Evolutionary conservation across 257 asterid species (phyloP).

Genomic region (Gentiana dahurica): DNA sequence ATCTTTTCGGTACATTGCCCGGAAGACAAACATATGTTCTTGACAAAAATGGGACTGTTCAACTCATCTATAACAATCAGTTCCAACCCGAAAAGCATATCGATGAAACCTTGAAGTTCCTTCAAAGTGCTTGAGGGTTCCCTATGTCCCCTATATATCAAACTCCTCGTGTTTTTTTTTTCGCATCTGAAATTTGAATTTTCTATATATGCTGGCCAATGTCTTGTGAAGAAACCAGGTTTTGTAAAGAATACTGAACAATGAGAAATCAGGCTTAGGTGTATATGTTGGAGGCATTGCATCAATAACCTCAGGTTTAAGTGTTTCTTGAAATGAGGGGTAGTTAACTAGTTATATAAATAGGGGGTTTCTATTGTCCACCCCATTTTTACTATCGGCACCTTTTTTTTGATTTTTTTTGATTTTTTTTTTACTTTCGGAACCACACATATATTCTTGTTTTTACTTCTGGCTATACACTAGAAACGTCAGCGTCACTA

Average conservation of each 20-base stretch:
- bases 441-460: too few species aligned
- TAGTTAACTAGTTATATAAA: too few species aligned
- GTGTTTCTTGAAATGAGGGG: too few species aligned
- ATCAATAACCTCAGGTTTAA: too few species aligned
- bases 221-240: neutral
- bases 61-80: conserved; percentile 85
- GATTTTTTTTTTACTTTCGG: too few species aligned
- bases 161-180: neutral
- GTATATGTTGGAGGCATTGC: too few species aligned
- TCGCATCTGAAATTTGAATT: neutral
- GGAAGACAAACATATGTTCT: conserved; percentile 98
- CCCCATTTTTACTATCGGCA: too few species aligned
- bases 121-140: conserved; percentile 37
- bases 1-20: conserved; percentile 81
- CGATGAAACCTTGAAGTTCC: conserved; percentile 91
- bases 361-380: too few species aligned
- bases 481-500: too few species aligned
- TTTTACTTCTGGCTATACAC: too few species aligned
- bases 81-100: conserved; percentile 99
- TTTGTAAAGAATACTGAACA: neutral
- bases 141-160: neutral
- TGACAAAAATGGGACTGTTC: conserved; percentile 91
- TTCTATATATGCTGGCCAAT: neutral
- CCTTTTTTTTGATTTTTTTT: too few species aligned
- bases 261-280: too few species aligned